Evolutionary conservation across 805 yeast genomes (phyloP).

Genomic region (Candida taoyuanica): DNA sequence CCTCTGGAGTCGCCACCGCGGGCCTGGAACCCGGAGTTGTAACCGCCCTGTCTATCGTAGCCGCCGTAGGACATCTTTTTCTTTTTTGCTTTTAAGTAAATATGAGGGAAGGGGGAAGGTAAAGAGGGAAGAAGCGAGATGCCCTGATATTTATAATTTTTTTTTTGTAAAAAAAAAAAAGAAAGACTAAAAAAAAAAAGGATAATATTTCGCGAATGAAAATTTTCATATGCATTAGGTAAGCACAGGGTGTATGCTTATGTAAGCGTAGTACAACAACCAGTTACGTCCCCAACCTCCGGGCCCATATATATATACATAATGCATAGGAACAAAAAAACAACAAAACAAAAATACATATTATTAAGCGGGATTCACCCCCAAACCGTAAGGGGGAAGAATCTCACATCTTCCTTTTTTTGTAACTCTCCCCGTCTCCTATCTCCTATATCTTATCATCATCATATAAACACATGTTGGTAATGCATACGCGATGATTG

Average conservation of each 20-base stretch:
- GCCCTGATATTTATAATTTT: background rate
- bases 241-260: background rate
- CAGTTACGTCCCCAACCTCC: too few species aligned
- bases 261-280: background rate
- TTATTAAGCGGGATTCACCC: background rate
- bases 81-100: background rate
- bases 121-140: background rate
- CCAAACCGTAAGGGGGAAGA: background rate
- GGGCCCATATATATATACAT: too few species aligned
- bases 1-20: slow-evolving; percentile 22
- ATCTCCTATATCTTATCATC: too few species aligned
- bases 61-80: slow-evolving; percentile 19
- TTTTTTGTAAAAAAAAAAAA: too few species aligned
- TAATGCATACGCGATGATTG: slow-evolving; percentile 14
- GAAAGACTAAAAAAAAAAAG: too few species aligned
- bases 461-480: too few species aligned
- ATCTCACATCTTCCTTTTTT: background rate
- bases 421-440: background rate
- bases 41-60: slow-evolving; percentile 18
- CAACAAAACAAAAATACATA: too few species aligned
- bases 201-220: too few species aligned
- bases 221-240: background rate
- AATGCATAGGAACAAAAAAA: too few species aligned
- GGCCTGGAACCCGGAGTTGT: slow-evolving; percentile 21
- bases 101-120: background rate